Percentiles rank a stretch among this genome's conserved stretches.
These are phyloP conservation scores for Kazachstania sp. DNA, from an alignment of 1,139 yeast species.

Conservation along the genomic window DNA sequence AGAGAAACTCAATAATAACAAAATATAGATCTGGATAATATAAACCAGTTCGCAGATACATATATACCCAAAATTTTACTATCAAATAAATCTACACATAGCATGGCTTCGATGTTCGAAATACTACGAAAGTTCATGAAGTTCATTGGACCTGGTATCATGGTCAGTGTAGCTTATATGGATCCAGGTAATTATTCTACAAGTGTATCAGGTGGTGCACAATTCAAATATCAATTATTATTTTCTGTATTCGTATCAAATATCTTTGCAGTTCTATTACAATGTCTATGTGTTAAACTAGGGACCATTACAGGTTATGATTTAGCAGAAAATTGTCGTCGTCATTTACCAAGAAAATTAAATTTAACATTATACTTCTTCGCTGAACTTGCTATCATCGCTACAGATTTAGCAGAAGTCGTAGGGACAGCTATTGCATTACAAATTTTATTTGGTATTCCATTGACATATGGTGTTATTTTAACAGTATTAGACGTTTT, in stretches of 20 bases:
- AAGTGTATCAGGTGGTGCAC: constrained; percentile 89
- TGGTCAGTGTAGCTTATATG: constrained; percentile 94
- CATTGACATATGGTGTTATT: constrained; percentile 69
- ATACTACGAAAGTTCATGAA: constrained; percentile 26
- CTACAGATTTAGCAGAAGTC: constrained; percentile 82
- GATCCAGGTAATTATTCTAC: constrained; percentile 98
- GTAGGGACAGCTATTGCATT: constrained; percentile 82
- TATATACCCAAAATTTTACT: background rate
- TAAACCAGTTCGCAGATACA: background rate
- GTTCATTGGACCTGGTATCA: constrained; percentile 86
- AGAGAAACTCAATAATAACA: too few species aligned
- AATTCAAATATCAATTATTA: constrained; percentile 70
- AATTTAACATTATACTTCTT: constrained; percentile 51
- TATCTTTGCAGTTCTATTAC: constrained; percentile 78
- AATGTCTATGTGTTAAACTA: constrained; percentile 64
- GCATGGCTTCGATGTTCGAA: background rate
- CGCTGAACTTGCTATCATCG: constrained; percentile 74
- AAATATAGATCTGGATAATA: background rate
- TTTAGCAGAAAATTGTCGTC: constrained; percentile 62
- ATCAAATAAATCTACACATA: background rate
- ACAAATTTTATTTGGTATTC: constrained; percentile 69
- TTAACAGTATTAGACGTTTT: constrained; percentile 80
- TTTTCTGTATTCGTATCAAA: constrained; percentile 77
- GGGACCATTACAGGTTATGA: constrained; percentile 80
- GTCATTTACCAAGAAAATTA: constrained; percentile 53